Evolutionary conservation across 768 basidiomycete species (phyloP).

Genomic region (Scleroderma bovista): DNA sequence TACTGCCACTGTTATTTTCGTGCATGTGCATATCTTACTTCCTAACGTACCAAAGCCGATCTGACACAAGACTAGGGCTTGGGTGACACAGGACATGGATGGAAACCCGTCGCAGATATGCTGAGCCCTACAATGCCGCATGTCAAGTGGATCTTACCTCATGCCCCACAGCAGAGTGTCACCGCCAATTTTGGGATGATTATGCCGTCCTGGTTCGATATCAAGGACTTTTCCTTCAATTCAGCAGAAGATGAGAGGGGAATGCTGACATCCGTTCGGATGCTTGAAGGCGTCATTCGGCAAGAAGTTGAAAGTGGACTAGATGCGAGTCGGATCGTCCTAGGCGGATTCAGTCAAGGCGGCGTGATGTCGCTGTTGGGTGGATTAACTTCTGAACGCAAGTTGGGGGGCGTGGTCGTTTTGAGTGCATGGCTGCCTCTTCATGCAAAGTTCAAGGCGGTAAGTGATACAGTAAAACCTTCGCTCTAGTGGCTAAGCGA

Average conservation of each 20-base stretch:
- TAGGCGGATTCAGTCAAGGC: constrained; percentile 86
- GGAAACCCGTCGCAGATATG: constrained; percentile 58
- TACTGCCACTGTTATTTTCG: constrained; percentile 78
- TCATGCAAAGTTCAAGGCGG: constrained; percentile 54
- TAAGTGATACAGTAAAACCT: constrained; percentile 27
- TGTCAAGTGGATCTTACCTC: constrained; percentile 84
- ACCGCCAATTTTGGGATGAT: constrained; percentile 50
- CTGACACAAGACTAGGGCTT: constrained; percentile 43
- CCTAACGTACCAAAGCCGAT: neutral
- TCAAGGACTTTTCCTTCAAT: constrained; percentile 44
- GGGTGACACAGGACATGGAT: constrained; percentile 69
- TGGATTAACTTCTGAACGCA: constrained; percentile 48
- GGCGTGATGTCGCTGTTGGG: constrained; percentile 67
- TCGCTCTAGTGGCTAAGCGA: neutral
- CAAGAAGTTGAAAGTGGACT: constrained; percentile 68
- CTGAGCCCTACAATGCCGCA: constrained; percentile 43
- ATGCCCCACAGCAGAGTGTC: constrained; percentile 45
- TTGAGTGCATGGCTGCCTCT: constrained; percentile 77
- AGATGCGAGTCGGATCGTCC: constrained; percentile 57
- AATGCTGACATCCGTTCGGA: constrained; percentile 49
- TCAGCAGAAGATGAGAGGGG: constrained; percentile 52
- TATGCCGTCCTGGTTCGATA: constrained; percentile 79
- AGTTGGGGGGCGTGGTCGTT: constrained; percentile 60
- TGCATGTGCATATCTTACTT: constrained; percentile 53
- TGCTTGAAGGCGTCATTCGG: constrained; percentile 60